Evolutionary conservation across 257 asterid genomes (phyloP).

Genomic region (Solanum arcanum): DNA sequence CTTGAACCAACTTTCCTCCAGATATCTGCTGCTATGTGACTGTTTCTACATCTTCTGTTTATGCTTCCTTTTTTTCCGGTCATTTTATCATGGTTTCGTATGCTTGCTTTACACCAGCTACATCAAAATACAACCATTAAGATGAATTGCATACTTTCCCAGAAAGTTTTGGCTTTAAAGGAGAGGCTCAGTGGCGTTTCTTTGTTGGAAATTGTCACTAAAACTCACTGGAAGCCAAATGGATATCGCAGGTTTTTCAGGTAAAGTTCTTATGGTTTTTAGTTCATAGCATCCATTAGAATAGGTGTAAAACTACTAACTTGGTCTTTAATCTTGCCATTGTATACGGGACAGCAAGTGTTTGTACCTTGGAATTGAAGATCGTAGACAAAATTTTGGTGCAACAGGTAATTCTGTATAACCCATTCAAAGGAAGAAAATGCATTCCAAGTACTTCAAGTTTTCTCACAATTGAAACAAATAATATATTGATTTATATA

Average conservation of each 20-base stretch:
- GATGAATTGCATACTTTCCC: neutral
- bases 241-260: neutral
- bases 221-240: neutral
- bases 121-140: neutral
- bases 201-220: neutral
- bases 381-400: neutral
- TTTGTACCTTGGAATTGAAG: neutral
- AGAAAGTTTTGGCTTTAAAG: neutral
- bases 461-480: neutral
- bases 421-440: neutral
- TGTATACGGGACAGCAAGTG: neutral
- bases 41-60: neutral
- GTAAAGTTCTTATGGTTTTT: neutral
- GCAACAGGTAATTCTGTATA: neutral
- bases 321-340: neutral
- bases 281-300: neutral
- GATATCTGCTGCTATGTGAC: neutral
- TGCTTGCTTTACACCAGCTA: neutral
- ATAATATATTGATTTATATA: neutral
- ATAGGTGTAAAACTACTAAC: neutral
- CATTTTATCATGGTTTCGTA: neutral
- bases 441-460: constrained; percentile 10
- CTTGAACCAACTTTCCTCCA: neutral
- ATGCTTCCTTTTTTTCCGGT: neutral
- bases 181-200: neutral